These are phyloP conservation scores for Calonectria pauciramosa DNA, from an alignment of 2,329 filamentous ascomycete genomes.

Conservation along the genomic window DNA sequence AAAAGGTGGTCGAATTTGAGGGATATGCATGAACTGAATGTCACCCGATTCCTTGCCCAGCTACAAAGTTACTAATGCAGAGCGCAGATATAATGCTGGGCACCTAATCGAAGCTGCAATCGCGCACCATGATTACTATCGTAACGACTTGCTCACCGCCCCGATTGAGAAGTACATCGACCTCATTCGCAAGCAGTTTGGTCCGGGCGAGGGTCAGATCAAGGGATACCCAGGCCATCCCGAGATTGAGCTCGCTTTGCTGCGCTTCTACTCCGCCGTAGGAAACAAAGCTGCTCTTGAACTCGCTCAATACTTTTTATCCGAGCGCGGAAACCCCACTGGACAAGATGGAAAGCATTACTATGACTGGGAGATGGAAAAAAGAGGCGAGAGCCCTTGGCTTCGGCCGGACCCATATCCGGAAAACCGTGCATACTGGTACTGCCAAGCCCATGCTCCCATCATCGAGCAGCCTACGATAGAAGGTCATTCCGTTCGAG, in stretches of 20 bases:
- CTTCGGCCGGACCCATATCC: conserved; percentile 63
- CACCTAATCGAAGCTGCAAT: conserved; percentile 74
- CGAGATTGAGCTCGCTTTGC: conserved; percentile 63
- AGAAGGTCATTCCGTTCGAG: conserved; percentile 72
- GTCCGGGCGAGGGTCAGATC: conserved; percentile 61
- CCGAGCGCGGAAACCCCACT: conserved; percentile 43
- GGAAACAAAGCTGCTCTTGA: conserved; percentile 54
- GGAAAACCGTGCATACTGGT: conserved; percentile 57
- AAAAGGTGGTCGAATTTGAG: conserved; percentile 70
- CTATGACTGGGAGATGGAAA: conserved; percentile 66
- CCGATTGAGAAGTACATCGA: conserved; percentile 51
- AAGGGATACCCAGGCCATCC: conserved; percentile 70
- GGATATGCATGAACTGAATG: conserved; percentile 73
- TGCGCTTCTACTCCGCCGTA: conserved; percentile 54
- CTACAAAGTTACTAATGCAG: background rate
- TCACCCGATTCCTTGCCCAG: background rate
- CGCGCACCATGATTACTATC: conserved; percentile 66
- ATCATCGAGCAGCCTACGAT: conserved; percentile 55
- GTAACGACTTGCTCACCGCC: conserved; percentile 62
- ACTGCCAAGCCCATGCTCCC: conserved; percentile 69
- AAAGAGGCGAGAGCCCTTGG: conserved; percentile 63
- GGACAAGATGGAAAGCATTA: conserved; percentile 71
- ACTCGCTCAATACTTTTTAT: conserved; percentile 61
- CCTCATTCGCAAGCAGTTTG: conserved; percentile 66
- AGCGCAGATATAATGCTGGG: conserved; percentile 66